These are phyloP conservation scores for Fusarium beomiforme DNA, from an alignment of 2,329 filamentous ascomycete genomes.

Conservation along the genomic window DNA sequence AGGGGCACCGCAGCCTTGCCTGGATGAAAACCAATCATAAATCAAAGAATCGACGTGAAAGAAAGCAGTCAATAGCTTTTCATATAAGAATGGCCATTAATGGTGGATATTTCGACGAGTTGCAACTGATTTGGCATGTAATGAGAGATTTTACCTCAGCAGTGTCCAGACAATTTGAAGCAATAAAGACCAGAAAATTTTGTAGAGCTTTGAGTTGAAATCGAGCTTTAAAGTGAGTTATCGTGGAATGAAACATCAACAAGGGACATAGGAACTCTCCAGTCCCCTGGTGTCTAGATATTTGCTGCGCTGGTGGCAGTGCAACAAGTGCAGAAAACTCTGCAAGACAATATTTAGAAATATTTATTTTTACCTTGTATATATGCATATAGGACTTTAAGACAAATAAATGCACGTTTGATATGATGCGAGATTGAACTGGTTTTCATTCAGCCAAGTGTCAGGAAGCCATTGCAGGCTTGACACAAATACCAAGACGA, in stretches of 20 bases:
- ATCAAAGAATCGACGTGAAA: background rate
- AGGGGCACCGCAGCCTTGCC: background rate
- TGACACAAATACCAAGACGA: background rate
- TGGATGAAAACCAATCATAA: background rate
- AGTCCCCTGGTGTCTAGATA: too few species aligned
- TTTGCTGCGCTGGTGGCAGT: too few species aligned
- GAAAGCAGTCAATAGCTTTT: accelerated
- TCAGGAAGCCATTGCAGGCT: background rate
- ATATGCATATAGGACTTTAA: background rate
- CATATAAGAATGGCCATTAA: accelerated
- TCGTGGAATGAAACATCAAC: background rate
- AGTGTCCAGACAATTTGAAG: background rate
- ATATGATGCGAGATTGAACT: background rate
- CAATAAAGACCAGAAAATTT: background rate
- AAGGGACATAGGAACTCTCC: too few species aligned
- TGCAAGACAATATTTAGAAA: too few species aligned
- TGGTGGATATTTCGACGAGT: background rate
- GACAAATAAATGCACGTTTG: accelerated
- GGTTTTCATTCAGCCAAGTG: too few species aligned
- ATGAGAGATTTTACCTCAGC: background rate
- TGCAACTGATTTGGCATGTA: background rate
- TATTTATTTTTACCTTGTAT: too few species aligned
- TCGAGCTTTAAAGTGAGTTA: background rate
- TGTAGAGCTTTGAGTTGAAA: too few species aligned
- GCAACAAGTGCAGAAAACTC: too few species aligned